Base-by-base conservation (phyloP, 164 flowering plant genomes). In the Stephania yunnanensis region DNA sequence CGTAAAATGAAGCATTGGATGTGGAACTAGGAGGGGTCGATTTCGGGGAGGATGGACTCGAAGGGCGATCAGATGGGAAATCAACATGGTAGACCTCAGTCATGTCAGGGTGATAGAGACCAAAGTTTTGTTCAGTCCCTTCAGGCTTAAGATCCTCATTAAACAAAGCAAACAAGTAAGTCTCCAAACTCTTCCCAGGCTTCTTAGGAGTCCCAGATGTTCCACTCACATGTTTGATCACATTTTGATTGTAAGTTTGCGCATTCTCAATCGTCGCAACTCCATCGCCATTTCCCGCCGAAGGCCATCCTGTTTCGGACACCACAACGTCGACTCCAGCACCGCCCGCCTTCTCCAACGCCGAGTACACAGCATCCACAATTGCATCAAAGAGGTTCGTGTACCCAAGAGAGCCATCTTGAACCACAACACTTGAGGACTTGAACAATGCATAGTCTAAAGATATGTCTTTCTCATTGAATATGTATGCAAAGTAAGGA, bases 41-140 rank as follows among this genome's bases (percentile, higher is more conserved):
- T 36, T 36, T 36, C 42, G 42, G 42, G 42, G 42, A 36, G 42
- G 4, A 2, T 36, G 42, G 42, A 36, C 42, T 36, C 4, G 1
- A 36, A 36, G 42, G 42, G 42, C 42, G 4, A 36, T 36, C 1
- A 36, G 19, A 55, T 10, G 11, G 10, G 63, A 55, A 55, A 55
- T 55, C 63, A 55, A 55, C 19, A 55, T 55, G 82, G 36, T 78
- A 81, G 10, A 81, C 83, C 45, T 75, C 69, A 0, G 69, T 68
- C 76, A 69, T 48, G 11, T 71, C 42, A n/a, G 70, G 69, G 5
- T 71, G 7, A 46, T 53, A 76, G 31, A 76, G 11, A 10, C 78
- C 78, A 6, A 46, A 71, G 36, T 76, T 25, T 29, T 46, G 74
- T 50, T 76, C 78, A 44, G 31, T 20, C 45, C 74, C 70, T 1